Conservation (phyloP, 495 filamentous ascomycete genomes). For the Penicillium nucicola region DNA sequence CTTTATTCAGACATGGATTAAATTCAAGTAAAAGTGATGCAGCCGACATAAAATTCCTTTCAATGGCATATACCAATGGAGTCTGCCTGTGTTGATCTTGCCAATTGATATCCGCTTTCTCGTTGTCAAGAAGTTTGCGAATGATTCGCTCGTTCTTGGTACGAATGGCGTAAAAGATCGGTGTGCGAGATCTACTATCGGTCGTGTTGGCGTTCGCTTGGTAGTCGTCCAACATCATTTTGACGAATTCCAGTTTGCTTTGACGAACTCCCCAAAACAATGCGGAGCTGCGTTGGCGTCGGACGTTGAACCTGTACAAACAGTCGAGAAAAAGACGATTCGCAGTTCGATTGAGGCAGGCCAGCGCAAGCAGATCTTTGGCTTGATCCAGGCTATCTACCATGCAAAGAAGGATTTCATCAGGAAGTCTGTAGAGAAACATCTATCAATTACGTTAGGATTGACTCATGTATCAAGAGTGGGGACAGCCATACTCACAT, state of each 20-base stretch:
- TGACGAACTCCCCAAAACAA: slow-evolving; percentile 1
- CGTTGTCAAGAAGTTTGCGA: neutral
- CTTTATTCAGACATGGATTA: neutral
- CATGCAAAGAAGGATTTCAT: slow-evolving; percentile 1
- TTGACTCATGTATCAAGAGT: no score
- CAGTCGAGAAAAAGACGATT: neutral
- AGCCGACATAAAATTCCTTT: neutral
- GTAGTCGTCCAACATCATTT: neutral
- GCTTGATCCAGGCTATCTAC: neutral
- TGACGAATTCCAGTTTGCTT: neutral
- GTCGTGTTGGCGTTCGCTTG: slow-evolving; percentile 1
- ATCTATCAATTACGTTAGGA: no score
- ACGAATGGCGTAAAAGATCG: neutral
- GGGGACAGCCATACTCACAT: no score
- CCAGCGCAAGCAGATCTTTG: neutral
- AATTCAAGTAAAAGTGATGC: slow-evolving; percentile 2
- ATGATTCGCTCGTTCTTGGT: neutral
- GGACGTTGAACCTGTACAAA: slow-evolving; percentile 1
- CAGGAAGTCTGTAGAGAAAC: neutral
- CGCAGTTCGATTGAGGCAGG: neutral
- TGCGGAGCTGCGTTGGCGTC: slow-evolving; percentile 1
- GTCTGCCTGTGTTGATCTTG: neutral
- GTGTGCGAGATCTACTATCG: slow-evolving; percentile 1
- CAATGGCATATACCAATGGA: slow-evolving; percentile 1
- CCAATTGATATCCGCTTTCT: slow-evolving; percentile 1